These are phyloP conservation scores for Spathaspora sp. DNA, from an alignment of 805 yeast genomes.

Conservation along the genomic window DNA sequence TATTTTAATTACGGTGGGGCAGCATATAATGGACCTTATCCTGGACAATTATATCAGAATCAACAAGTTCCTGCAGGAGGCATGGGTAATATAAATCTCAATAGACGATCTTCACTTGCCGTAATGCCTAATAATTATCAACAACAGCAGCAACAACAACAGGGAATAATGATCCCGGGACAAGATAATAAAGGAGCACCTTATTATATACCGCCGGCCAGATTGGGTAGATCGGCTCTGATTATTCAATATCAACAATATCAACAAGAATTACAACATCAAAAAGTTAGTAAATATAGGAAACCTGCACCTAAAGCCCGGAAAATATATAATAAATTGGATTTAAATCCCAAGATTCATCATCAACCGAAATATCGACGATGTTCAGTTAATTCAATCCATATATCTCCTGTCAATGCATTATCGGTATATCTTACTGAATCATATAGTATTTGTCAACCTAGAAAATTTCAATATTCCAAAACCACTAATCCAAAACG, in stretches of 20 bases:
- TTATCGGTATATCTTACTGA: conserved; percentile 73
- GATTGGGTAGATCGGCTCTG: conserved; percentile 24
- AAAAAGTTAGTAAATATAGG: conserved; percentile 15
- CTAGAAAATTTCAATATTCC: conserved; percentile 71
- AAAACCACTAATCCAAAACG: conserved; percentile 85
- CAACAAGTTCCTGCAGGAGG: conserved; percentile 1
- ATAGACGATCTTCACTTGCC: conserved; percentile 22
- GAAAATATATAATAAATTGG: conserved; percentile 40
- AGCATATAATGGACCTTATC: background rate
- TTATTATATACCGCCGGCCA: conserved; percentile 10
- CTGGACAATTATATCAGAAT: conserved; percentile 1
- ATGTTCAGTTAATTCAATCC: conserved; percentile 59
- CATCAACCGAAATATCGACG: conserved; percentile 67
- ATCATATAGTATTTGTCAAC: conserved; percentile 81
- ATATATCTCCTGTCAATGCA: conserved; percentile 77
- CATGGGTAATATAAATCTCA: background rate
- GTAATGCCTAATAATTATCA: conserved; percentile 13
- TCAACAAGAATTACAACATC: conserved; percentile 25
- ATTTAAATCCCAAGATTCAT: conserved; percentile 59
- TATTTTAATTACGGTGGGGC: conserved; percentile 1
- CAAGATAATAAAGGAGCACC: background rate
- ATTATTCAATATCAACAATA: conserved; percentile 32
- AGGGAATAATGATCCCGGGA: background rate
- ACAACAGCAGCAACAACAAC: background rate
- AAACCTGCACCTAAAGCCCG: conserved; percentile 47